These are phyloP conservation scores for Candida dubliniensis DNA, from an alignment of 1,139 yeast species.

Conservation along the genomic window DNA sequence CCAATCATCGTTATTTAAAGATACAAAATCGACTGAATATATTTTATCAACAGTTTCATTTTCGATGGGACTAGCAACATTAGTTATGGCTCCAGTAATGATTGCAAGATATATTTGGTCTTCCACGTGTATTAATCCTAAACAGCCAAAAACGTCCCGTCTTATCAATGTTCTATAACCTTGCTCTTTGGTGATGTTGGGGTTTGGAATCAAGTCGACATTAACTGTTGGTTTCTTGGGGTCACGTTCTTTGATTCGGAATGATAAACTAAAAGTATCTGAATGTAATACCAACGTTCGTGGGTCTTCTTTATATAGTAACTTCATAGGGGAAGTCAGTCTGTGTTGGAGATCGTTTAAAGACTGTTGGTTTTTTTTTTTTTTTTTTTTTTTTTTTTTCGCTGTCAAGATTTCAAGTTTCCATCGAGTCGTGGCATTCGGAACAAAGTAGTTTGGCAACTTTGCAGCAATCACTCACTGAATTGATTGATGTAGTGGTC, in stretches of 20 bases:
- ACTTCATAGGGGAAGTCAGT: too few species aligned
- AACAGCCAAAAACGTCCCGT: conserved; percentile 71
- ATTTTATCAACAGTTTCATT: conserved; percentile 81
- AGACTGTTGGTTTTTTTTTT: too few species aligned
- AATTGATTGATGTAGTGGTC: too few species aligned
- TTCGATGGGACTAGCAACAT: conserved; percentile 83
- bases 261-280: conserved; percentile 48
- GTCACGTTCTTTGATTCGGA: conserved; percentile 29
- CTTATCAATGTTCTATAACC: conserved; percentile 52
- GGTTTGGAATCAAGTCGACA: conserved; percentile 50
- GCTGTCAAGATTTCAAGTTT: too few species aligned
- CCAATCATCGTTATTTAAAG: conserved; percentile 73
- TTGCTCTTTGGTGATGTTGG: conserved; percentile 35
- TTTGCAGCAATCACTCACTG: too few species aligned
- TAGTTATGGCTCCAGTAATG: conserved; percentile 66
- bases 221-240: conserved; percentile 41
- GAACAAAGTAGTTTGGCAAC: too few species aligned
- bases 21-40: conserved; percentile 79
- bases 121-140: conserved; percentile 76
- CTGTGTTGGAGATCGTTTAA: too few species aligned
- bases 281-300: conserved; percentile 57
- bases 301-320: conserved; percentile 50
- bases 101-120: conserved; percentile 73
- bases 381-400: too few species aligned
- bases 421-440: too few species aligned